These are phyloP conservation scores for Thozetella sp. DNA, from an alignment of 495 filamentous ascomycete species.

Conservation along the genomic window DNA sequence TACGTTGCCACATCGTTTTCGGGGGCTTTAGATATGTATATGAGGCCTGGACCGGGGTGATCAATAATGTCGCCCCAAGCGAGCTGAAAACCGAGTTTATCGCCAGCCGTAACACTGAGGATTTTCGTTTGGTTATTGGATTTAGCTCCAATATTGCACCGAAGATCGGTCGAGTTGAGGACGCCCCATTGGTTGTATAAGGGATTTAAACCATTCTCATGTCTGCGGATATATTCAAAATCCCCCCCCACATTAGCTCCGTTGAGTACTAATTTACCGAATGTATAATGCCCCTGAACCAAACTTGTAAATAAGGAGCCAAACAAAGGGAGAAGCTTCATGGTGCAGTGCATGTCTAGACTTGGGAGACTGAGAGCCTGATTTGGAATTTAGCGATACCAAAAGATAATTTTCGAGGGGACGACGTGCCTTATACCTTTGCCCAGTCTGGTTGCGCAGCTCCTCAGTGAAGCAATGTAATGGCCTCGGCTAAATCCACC, in stretches of 20 bases:
- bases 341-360: no score
- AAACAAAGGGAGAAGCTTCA: no score
- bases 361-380: no score
- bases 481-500: no score
- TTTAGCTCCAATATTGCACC: constrained; percentile 25
- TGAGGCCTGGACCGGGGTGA: constrained; percentile 27
- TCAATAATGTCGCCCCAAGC: constrained; percentile 23
- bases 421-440: no score
- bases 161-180: constrained; percentile 28
- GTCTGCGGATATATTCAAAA: constrained; percentile 17
- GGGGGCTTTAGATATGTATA: constrained; percentile 37
- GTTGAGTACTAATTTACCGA: constrained; percentile 15
- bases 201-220: constrained; percentile 17
- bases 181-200: constrained; percentile 21
- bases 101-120: constrained; percentile 15
- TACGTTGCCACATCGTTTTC: constrained; percentile 26
- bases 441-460: no score
- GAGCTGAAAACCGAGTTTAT: constrained; percentile 29
- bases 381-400: no score
- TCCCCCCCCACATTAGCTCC: constrained; percentile 8
- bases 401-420: no score
- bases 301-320: no score
- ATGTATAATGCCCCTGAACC: constrained; percentile 18
- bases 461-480: no score
- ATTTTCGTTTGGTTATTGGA: constrained; percentile 14